phyloP scores from a whole-genome alignment of 306 rosid species.

The Cajanus cajan region DNA sequence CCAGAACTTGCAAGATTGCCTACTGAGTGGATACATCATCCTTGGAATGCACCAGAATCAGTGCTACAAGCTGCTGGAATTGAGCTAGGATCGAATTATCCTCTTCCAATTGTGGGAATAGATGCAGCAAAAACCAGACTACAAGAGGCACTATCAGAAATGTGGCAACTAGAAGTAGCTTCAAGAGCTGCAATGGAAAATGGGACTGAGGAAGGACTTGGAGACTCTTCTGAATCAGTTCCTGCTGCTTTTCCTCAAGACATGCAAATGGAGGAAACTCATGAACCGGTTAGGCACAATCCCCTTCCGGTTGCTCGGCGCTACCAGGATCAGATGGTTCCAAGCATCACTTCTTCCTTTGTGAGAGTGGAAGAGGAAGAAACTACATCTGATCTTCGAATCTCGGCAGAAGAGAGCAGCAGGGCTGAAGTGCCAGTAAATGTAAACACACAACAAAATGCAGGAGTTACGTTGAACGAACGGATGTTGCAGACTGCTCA shows the following conservation, averaged over 20 bases:
- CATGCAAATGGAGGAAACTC: conserved; percentile 68
- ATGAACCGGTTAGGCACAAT: conserved; percentile 56
- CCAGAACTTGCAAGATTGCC: conserved; percentile 89
- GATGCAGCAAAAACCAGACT: conserved; percentile 72
- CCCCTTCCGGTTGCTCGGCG: conserved; percentile 42
- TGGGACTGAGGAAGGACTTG: conserved; percentile 92
- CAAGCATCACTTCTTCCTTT: conserved; percentile 67
- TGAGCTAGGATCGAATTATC: conserved; percentile 85
- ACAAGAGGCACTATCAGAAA: conserved; percentile 66
- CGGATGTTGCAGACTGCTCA: conserved; percentile 37
- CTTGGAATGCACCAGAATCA: conserved; percentile 88
- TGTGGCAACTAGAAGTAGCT: conserved; percentile 85
- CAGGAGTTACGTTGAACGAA: conserved; percentile 43
- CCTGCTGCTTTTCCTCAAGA: conserved; percentile 70
- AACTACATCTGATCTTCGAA: conserved; percentile 49
- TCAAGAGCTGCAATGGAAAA: conserved; percentile 76
- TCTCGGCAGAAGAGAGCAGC: conserved; percentile 49
- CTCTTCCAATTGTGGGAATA: conserved; percentile 77
- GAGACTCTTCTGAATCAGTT: conserved; percentile 73
- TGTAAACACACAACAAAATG: conserved; percentile 41
- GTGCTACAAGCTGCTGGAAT: conserved; percentile 93
- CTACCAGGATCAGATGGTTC: conserved; percentile 93
- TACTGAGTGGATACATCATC: conserved; percentile 94
- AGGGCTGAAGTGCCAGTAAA: conserved; percentile 79
- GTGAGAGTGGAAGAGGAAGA: conserved; percentile 75